Conservation (phyloP, 768 basidiomycete species). For the Dentipellis fragilis region DNA sequence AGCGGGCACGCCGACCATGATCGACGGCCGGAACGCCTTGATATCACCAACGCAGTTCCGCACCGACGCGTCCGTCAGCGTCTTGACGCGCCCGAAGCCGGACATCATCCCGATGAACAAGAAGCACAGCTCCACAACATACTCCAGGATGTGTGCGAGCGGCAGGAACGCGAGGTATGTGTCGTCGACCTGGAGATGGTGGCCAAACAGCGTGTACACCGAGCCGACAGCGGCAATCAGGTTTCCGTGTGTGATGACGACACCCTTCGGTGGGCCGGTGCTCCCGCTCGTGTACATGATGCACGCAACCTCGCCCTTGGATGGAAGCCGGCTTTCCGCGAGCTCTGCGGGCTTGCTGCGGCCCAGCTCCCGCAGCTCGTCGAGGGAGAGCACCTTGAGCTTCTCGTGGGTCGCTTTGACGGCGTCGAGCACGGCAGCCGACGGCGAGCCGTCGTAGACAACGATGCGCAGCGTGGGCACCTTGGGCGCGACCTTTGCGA, state of each 20-base stretch:
- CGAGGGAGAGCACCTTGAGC: slow-evolving; percentile 53
- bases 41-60: slow-evolving; percentile 87
- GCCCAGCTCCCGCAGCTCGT: slow-evolving; percentile 66
- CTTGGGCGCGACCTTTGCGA: slow-evolving; percentile 59
- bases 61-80: slow-evolving; percentile 89
- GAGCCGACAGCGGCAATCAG: slow-evolving; percentile 81
- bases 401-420: slow-evolving; percentile 45
- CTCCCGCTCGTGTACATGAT: slow-evolving; percentile 87
- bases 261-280: slow-evolving; percentile 93
- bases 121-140: slow-evolving; percentile 78
- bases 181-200: slow-evolving; percentile 50
- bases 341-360: slow-evolving; percentile 40
- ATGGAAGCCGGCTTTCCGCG: slow-evolving; percentile 40
- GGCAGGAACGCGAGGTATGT: slow-evolving; percentile 86
- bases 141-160: slow-evolving; percentile 92
- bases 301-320: slow-evolving; percentile 43
- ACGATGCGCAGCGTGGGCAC: slow-evolving; percentile 72
- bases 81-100: slow-evolving; percentile 92
- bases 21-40: slow-evolving; percentile 68
- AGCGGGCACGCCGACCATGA: slow-evolving; percentile 92
- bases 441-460: slow-evolving; percentile 75
- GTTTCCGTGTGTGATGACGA: slow-evolving; percentile 80
- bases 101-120: slow-evolving; percentile 68
- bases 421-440: slow-evolving; percentile 42
- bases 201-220: slow-evolving; percentile 61